Evolutionary conservation across 805 yeast genomes (phyloP), one percentile per base, ranked within the genome.

Genomic region (Sporopachydermia lactativora): DNA sequence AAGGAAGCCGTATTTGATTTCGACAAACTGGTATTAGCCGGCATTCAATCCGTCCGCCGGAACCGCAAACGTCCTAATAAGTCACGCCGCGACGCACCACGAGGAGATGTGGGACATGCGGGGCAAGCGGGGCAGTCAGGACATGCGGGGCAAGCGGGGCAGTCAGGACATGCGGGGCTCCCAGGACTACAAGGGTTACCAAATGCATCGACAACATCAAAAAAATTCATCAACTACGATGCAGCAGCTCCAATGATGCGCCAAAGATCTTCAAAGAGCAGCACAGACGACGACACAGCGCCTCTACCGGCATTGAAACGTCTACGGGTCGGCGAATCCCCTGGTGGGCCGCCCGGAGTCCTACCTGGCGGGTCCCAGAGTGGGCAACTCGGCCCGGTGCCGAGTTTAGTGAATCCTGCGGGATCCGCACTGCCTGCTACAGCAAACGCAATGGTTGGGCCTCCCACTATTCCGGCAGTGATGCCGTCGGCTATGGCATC

Each of bases 31-130:
- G 96, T 92, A 0, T 66, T 95, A 31, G 94, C 95, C 5, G 97
- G 96, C 1, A 79, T 89, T 18, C 98, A 89, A 59, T 79, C 94
- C 40, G 96, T 83, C 1, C 65, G 97, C 46, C 66, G 98, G 48
- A 89, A 89, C 57, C 68, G 95, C 44, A 83, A 80, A 53, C 59
- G 95, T 47, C 71, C 75, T 4, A 64, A 65, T 45, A 70, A 67
- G 49, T 53, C 54, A 18, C 36, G 17, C 19, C 6, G 34, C 28
- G 15, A 18, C 5, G 8, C 37, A 35, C 37, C 38, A 16, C 14
- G 13, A 15, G 35, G 17, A 38, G 39, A 14, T 14, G 40, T 4
- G 39, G 14, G 17, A 18, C 13, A 14, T 40, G 19, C 17, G 38
- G 39, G 45, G 8, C 40, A 18, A 19, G n/a, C 15, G 44, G 39